Evolutionary conservation across 345 rosid genomes (phyloP).

Genomic region (Citropsis articulata): DNA sequence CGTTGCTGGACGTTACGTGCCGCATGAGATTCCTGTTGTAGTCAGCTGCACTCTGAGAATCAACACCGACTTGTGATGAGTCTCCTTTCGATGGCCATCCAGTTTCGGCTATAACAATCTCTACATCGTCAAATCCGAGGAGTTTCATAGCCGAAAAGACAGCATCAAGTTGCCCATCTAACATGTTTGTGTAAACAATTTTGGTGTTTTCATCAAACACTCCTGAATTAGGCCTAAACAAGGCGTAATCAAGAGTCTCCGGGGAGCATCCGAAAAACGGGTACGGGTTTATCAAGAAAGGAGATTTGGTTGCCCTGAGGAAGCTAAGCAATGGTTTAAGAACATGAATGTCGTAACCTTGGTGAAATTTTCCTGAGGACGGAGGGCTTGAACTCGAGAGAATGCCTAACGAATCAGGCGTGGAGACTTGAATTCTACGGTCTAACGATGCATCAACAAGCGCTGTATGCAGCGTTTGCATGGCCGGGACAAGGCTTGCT

Average conservation of each 20-base stretch:
- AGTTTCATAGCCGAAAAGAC: constrained; percentile 72
- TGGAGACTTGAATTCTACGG: constrained; percentile 63
- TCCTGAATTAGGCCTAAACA: constrained; percentile 66
- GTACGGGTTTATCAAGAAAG: constrained; percentile 81
- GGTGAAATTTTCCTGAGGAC: constrained; percentile 57
- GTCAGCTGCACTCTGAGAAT: constrained; percentile 49
- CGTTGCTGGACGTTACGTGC: constrained; percentile 57
- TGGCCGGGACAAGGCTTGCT: constrained; percentile 57
- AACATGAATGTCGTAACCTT: constrained; percentile 60
- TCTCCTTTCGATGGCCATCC: constrained; percentile 93
- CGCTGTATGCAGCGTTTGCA: constrained; percentile 71
- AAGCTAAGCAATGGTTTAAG: constrained; percentile 77
- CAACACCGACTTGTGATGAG: constrained; percentile 50
- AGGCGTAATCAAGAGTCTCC: constrained; percentile 70
- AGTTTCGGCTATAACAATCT: constrained; percentile 79
- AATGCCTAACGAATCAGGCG: constrained; percentile 79
- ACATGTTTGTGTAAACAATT: constrained; percentile 65
- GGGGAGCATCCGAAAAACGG: constrained; percentile 71
- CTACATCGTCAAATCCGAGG: constrained; percentile 63
- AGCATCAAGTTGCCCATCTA: constrained; percentile 89
- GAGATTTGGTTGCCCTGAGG: constrained; percentile 53
- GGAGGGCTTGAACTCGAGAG: constrained; percentile 72
- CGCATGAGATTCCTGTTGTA: constrained; percentile 60
- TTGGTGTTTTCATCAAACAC: constrained; percentile 48
- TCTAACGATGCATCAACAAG: constrained; percentile 56